These are phyloP conservation scores for Elongisporangium senticosum DNA, from an alignment of 352 stramenopile genomes.

Conservation along the genomic window DNA sequence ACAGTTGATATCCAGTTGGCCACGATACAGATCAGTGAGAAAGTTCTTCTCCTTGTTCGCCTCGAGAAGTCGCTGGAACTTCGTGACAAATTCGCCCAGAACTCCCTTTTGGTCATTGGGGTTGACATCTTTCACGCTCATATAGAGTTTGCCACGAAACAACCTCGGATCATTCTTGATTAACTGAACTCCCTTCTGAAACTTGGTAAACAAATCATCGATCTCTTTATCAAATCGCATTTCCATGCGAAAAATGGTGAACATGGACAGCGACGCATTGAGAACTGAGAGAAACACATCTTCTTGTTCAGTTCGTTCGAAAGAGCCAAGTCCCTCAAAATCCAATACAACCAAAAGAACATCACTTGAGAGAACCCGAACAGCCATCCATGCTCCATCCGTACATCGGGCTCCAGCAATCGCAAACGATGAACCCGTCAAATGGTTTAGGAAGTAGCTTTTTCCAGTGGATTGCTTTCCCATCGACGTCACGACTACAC, in stretches of 20 bases:
- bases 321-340: slow-evolving; percentile 70
- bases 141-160: slow-evolving; percentile 56
- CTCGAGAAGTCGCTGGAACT: slow-evolving; percentile 37
- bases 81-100: slow-evolving; percentile 38
- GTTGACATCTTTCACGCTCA: slow-evolving; percentile 77
- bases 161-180: slow-evolving; percentile 54
- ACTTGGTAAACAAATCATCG: slow-evolving; percentile 54
- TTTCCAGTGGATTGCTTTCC: slow-evolving; percentile 75
- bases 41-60: slow-evolving; percentile 58
- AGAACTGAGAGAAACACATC: slow-evolving; percentile 71
- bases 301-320: slow-evolving; percentile 70
- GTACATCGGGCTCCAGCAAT: slow-evolving; percentile 38
- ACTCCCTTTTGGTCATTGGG: slow-evolving; percentile 49
- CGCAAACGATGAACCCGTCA: slow-evolving; percentile 72
- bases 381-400: slow-evolving; percentile 31
- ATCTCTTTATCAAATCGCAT: slow-evolving; percentile 79
- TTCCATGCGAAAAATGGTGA: slow-evolving; percentile 76
- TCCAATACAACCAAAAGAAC: slow-evolving; percentile 67
- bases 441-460: slow-evolving; percentile 74
- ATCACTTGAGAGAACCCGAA: slow-evolving; percentile 18
- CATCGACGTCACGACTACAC: slow-evolving; percentile 58
- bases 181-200: slow-evolving; percentile 63
- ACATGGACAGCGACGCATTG: slow-evolving; percentile 64
- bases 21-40: slow-evolving; percentile 55
- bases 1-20: slow-evolving; percentile 54